These are phyloP conservation scores for Cicer judaicum DNA, from an alignment of 306 rosid species.

Conservation along the genomic window DNA sequence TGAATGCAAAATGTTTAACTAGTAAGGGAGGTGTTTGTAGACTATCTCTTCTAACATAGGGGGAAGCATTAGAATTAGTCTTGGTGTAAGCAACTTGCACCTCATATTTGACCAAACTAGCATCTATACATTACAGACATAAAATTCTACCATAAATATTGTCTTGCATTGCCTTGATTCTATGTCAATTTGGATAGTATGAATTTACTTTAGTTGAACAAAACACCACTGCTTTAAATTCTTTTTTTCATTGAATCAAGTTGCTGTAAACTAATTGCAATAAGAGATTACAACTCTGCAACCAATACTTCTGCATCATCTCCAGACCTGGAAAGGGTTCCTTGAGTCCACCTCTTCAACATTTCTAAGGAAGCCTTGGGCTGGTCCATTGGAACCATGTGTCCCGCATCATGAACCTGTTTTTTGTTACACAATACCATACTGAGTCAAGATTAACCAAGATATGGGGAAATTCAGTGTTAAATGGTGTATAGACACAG, in stretches of 20 bases:
- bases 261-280: constrained; percentile 24
- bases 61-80: background rate
- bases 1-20: too few relatives aligned
- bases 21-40: too few relatives aligned
- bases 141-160: background rate
- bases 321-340: constrained; percentile 59
- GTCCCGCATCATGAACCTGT: constrained; percentile 97
- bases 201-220: constrained; percentile 16
- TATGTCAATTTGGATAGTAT: background rate
- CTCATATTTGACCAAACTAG: background rate
- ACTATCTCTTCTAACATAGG: too few relatives aligned
- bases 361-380: constrained; percentile 93
- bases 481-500: constrained; percentile 20
- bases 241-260: constrained; percentile 1
- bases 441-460: constrained; percentile 37
- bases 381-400: constrained; percentile 99
- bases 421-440: constrained; percentile 31
- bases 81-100: constrained; percentile 3
- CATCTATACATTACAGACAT: constrained; percentile 26
- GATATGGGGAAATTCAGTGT: background rate
- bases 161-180: constrained; percentile 11
- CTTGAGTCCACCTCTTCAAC: constrained; percentile 88
- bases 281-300: constrained; percentile 62
- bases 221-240: constrained; percentile 1
- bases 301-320: constrained; percentile 50